Conservation (phyloP, 371 early-diverging fungal species). For the Rhizoclosmatium hyalinum region DNA sequence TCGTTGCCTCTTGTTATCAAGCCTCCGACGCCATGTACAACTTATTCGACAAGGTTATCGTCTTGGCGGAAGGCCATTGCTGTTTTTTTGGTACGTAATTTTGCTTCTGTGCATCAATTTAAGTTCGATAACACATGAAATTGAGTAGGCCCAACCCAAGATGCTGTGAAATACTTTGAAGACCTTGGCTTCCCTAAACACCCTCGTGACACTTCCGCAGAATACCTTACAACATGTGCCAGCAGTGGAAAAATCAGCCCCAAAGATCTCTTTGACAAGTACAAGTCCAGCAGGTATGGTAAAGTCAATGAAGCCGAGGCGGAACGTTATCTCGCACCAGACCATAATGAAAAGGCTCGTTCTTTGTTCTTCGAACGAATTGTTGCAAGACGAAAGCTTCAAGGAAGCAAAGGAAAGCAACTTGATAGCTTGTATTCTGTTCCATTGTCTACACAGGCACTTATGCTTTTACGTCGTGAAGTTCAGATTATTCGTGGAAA, state of each 20-base stretch:
- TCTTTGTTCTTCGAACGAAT: not conserved
- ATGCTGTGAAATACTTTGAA: slow-evolving; percentile 33
- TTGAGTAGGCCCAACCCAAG: slow-evolving; percentile 49
- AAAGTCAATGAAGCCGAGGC: not conserved
- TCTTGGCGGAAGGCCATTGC: slow-evolving; percentile 74
- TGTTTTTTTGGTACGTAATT: slow-evolving; percentile 69
- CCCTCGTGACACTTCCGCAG: slow-evolving; percentile 32
- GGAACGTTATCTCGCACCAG: not conserved
- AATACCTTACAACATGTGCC: slow-evolving; percentile 27
- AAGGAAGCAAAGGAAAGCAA: slow-evolving; percentile 15
- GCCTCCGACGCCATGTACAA: slow-evolving; percentile 77
- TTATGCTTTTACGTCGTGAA: slow-evolving; percentile 19
- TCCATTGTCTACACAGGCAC: slow-evolving; percentile 10
- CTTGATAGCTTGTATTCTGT: slow-evolving; percentile 7
- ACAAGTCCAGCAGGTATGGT: slow-evolving; percentile 16
- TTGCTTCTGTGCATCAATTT: not conserved
- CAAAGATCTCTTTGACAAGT: slow-evolving; percentile 5
- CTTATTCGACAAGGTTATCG: slow-evolving; percentile 76
- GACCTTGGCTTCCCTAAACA: slow-evolving; percentile 25
- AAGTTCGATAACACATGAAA: not conserved
- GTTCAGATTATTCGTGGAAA: slow-evolving; percentile 28
- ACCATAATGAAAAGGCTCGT: not conserved
- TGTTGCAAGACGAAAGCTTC: not conserved
- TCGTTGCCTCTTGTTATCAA: slow-evolving; percentile 72
- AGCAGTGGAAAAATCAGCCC: slow-evolving; percentile 48